Evolutionary conservation across 2,329 filamentous ascomycete genomes (phyloP).

Genomic region (Sporothrix schenckii): DNA sequence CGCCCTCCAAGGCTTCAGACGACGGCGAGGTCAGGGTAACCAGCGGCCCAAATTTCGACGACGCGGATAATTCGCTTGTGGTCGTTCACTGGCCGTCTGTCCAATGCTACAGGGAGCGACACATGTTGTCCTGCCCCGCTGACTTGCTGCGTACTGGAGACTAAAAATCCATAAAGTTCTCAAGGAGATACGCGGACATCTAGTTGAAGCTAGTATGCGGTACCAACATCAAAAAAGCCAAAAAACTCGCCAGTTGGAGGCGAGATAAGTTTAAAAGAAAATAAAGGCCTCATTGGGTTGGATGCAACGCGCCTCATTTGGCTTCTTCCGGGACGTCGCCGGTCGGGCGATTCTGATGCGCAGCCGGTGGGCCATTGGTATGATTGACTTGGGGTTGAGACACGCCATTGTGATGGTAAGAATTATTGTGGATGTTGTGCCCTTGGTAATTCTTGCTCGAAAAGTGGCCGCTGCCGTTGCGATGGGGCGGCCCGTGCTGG

Average conservation of each 20-base stretch:
- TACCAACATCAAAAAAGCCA: slow-evolving; percentile 12
- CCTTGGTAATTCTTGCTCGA: slow-evolving; percentile 52
- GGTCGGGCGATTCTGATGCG: slow-evolving; percentile 41
- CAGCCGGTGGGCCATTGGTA: slow-evolving; percentile 40
- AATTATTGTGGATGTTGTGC: slow-evolving; percentile 42
- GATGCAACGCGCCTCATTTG: slow-evolving; percentile 42
- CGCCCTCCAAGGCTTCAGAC: not conserved
- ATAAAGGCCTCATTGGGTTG: not conserved
- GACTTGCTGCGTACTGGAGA: slow-evolving; percentile 1
- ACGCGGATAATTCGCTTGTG: not conserved
- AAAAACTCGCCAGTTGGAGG: not conserved
- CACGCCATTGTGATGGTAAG: slow-evolving; percentile 30
- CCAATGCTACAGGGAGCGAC: not conserved
- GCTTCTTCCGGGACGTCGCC: slow-evolving; percentile 51
- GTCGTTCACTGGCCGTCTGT: not conserved
- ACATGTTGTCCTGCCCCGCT: not conserved
- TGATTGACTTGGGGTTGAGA: slow-evolving; percentile 47
- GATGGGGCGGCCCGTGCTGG: slow-evolving; percentile 63
- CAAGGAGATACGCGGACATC: slow-evolving; percentile 7
- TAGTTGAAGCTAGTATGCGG: not conserved
- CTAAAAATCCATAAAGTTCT: slow-evolving; percentile 11
- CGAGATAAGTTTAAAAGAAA: slow-evolving; percentile 1
- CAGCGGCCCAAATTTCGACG: not conserved
- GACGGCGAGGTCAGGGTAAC: not conserved
- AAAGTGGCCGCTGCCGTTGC: slow-evolving; percentile 60